A percentile compares a stretch with the other conserved stretches of the same genome.
These are phyloP conservation scores for Spirogloea muscicola DNA, from an alignment of 139 green algal species.

Conservation along the genomic window DNA sequence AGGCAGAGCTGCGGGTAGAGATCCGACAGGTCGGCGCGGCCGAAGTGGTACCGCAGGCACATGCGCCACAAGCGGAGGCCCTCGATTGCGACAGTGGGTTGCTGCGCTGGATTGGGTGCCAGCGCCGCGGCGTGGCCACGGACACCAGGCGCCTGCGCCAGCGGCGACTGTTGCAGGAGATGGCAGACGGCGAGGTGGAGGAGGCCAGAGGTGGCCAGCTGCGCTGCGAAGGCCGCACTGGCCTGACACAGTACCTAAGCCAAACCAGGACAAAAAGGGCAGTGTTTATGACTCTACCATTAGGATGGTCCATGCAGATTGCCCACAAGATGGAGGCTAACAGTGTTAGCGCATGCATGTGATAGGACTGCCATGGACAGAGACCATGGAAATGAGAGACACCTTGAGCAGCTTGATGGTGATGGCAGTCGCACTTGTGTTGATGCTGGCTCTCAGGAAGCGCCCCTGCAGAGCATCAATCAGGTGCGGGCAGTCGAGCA, in stretches of 20 bases:
- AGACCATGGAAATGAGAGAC: not conserved
- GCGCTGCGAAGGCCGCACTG: not conserved
- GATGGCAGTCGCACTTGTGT: not conserved
- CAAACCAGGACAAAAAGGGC: too few relatives aligned
- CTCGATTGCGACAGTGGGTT: too few relatives aligned
- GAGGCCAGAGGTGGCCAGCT: not conserved
- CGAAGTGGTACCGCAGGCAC: slow-evolving; percentile 3
- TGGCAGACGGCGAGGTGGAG: not conserved
- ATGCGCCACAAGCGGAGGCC: slow-evolving; percentile 9
- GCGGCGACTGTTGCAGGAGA: not conserved
- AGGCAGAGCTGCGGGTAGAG: slow-evolving; percentile 8
- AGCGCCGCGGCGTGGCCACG: not conserved
- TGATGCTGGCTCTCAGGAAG: slow-evolving; percentile 5
- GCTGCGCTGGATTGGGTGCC: too few relatives aligned
- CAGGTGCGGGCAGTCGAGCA: slow-evolving; percentile 18
- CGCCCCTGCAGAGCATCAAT: not conserved
- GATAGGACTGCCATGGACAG: not conserved
- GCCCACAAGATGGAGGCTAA: not conserved
- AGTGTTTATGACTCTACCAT: too few relatives aligned
- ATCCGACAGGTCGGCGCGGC: not conserved
- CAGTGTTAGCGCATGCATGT: slow-evolving; percentile 5
- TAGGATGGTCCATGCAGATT: too few relatives aligned
- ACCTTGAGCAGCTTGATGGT: not conserved
- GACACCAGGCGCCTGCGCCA: not conserved
- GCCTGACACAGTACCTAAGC: not conserved